Base-by-base conservation (phyloP, 169 alveolate genomes). In the Plasmodium sp. region DNA sequence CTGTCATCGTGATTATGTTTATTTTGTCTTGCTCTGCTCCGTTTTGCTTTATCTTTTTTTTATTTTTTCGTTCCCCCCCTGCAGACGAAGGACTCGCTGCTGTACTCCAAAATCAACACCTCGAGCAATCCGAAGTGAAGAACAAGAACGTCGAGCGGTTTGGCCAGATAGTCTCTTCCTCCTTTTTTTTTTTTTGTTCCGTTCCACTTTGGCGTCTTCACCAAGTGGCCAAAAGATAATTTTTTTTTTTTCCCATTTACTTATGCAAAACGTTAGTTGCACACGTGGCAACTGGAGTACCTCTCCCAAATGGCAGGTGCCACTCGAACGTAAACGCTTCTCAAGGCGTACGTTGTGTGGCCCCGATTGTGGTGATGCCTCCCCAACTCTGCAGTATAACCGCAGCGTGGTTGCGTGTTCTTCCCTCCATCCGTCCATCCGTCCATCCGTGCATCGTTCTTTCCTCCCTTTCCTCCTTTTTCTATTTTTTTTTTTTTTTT, bases 61-160 rank as follows among this genome's bases (percentile, higher is more conserved):
- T 33, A 0, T 79, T 41, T 79, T 16, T 14, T 14, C 62, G 27
- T 43, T 51, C 34, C 45, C 27, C 80, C 54, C 80, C 33, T 62
- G 4, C 81, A 88, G 94, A 88, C 94, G 27, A 88, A 88, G 56
- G 94, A 88, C 51, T 88, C 94, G 31, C 39, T 88, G 90, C 31
- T 88, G 36, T 80, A 88, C 43, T 88, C 94, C 43, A 88, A 88
- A 39, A 88, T 88, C 27, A 81, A 71, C 90, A 71, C 94, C 33
- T 88, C 94, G 10, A 88, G 51, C 80, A 79, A 41, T 45, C 54
- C 33, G n/a, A 88, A 88, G 41, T 88, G 90, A 88, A 67, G 39
- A 51, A 62, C 18, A 62, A 43, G 34, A 83, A 62, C 3, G n/a
- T 10, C 27, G 1, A 83, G 36, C n/a, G 16, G 54, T 33, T 16